Evolutionary conservation across 257 asterid genomes (phyloP).

Genomic region (Lithospermum erythrorhizon): DNA sequence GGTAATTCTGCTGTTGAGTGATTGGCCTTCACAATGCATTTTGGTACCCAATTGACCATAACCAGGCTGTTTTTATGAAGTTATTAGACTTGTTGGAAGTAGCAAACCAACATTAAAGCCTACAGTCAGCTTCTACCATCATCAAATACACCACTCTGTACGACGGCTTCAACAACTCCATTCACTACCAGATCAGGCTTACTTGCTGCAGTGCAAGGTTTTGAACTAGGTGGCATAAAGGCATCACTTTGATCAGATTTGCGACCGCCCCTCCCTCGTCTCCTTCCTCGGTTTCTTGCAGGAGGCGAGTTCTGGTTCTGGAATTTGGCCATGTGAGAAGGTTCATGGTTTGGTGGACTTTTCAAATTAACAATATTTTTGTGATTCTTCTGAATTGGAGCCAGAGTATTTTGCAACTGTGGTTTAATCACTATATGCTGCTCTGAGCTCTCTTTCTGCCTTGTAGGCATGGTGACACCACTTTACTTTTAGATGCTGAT

Average conservation of each 20-base stretch:
- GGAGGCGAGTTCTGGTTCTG: constrained; percentile 55
- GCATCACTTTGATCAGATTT: constrained; percentile 67
- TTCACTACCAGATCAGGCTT: constrained; percentile 26
- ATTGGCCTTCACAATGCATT: constrained; percentile 93
- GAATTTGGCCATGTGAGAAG: constrained; percentile 29
- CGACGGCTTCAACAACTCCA: constrained; percentile 21
- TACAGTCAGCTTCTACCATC: constrained; percentile 21
- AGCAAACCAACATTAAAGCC: constrained; percentile 35
- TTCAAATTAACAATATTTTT: constrained; percentile 51
- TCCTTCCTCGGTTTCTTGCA: constrained; percentile 58
- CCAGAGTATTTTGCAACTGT: constrained; percentile 38
- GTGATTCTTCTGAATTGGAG: constrained; percentile 34
- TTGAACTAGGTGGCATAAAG: constrained; percentile 76
- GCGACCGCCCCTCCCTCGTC: constrained; percentile 77
- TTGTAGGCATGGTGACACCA: constrained; percentile 55
- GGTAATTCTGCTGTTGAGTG: constrained; percentile 92
- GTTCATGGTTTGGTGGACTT: constrained; percentile 48
- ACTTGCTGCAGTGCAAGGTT: constrained; percentile 70
- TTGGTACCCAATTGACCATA: constrained; percentile 89
- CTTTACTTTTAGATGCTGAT: constrained; percentile 4
- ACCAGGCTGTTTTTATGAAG: constrained; percentile 79
- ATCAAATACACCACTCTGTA: constrained; percentile 15
- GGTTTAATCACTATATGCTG: constrained; percentile 70
- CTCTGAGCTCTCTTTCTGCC: constrained; percentile 74
- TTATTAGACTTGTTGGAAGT: constrained; percentile 66